Base-by-base conservation (phyloP, 495 filamentous ascomycete species). In the Staphylotrichum longicolle region DNA sequence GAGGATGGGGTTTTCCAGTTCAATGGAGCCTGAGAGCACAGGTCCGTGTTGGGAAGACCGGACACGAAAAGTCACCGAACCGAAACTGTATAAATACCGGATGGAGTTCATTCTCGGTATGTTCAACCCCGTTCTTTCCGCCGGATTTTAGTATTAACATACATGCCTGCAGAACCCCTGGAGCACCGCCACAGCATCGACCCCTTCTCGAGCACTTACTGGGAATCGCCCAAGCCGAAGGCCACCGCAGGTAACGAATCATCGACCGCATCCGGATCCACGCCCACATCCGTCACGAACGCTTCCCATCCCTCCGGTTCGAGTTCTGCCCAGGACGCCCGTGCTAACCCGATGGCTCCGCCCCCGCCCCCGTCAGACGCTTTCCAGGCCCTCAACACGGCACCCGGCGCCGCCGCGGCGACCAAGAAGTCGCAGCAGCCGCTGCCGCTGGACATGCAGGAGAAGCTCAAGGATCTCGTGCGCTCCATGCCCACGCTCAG, bases 131-230 rank as follows among this genome's bases (percentile, higher is more conserved):
- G 54, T 30, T 27, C 45, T 7, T 47, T 47, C 33, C 7, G 7
- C 45, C 20, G 15, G 0, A 9, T 32, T 15, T 7, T 7, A 48
- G 15, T 2, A 7, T 6, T 39, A 39, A 39, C 37, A 7, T 7
- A 39, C 37, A 6, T 10, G 10, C 10, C 37, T 32, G 5, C 50
- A 77, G 75, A 80, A 59, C 58, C 65, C 27, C 66, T 68, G 6
- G 68, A 73, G 7, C 70, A 71, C 67, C 74, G 74, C 81, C 85
- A 41, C 35, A 65, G 65, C 39, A 95, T 99, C 66, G 86, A 99
- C 62, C 94, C 94, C 0, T 96, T 91, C 68, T 91, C 90, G 0
- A 85, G 83, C 2, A 72, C 73, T 4, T 97, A 98, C 75, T 98
- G 94, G 94, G 68, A 79, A 77, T 14, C 80, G 66, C 44, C 74